Base-by-base conservation (phyloP, 495 filamentous ascomycete genomes). In the Daldinia grandis region DNA sequence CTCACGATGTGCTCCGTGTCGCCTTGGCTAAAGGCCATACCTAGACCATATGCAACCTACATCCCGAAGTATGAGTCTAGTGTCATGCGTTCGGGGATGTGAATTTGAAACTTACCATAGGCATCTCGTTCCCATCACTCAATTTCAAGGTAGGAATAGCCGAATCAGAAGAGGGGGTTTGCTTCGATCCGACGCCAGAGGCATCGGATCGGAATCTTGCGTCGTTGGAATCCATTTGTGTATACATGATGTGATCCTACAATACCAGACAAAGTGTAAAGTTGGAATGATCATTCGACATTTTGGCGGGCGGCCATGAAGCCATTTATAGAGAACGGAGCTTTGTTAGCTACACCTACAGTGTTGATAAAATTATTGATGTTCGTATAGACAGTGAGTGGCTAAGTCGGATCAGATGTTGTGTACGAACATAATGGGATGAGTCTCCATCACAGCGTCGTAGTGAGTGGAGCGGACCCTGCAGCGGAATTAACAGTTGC, bases 21-120 rank as follows among this genome's bases (percentile, higher is more conserved):
- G 24, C 72, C 78, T 49, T 82, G 82, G 27, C 64, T 78, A 27
- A 79, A 81, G 14, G 83, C 83, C 0, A 83, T 82, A 17, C 85
- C 85, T 3, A 85, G 87, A 58, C 93, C 93, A 78, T 91, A 97
- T 21, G 85, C 92, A 25, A 95, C 78, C 91, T 93, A 67, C 37
- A 62, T 61, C 69, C 49, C 6, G 58, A 64, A 55, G 35, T 58
- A 12, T 68, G 17, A 68, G 54, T 15, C 2, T n/a, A 24, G 28
- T 17, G 21, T 17, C 21, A 17, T 14, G n/a, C 35, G 30, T 1
- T 57, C 21, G 44, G 27, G 7, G 31, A 17, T 15, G n/a, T 42
- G 42, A 15, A 14, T 24, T 2, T 1, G 25, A n/a, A 30, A 77
- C 86, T 77, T 74, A 92, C 91, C 79, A 93, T 81, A 15, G 93